Conservation (phyloP, 495 filamentous ascomycete genomes). For the Trichoderma orchidacearum region DNA sequence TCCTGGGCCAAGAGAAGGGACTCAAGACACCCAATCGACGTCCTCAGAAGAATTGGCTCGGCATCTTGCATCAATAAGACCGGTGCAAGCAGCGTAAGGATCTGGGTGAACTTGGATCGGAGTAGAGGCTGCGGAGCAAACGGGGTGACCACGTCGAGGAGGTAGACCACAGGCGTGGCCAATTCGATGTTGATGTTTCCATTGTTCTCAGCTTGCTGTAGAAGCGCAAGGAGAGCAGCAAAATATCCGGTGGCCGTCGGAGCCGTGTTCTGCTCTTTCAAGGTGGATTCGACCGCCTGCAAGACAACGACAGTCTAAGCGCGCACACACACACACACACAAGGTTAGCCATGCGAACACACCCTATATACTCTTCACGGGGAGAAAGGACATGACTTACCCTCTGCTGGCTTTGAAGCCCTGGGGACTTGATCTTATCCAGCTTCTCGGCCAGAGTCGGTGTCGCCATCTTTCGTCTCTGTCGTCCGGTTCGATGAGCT, state of each 20-base stretch:
- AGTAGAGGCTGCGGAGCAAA: constrained; percentile 74
- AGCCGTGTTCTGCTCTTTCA: constrained; percentile 71
- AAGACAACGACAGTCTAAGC: constrained; percentile 73
- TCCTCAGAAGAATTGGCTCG: constrained; percentile 72
- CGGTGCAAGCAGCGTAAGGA: constrained; percentile 74
- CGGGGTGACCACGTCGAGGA: constrained; percentile 80
- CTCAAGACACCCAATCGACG: constrained; percentile 89
- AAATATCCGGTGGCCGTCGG: constrained; percentile 85
- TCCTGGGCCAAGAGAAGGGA: constrained; percentile 81
- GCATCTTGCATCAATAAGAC: constrained; percentile 66
- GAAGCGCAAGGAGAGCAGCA: constrained; percentile 82
- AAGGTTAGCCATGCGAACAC: not conserved
- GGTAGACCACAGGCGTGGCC: constrained; percentile 80
- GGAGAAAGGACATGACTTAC: constrained; percentile 28
- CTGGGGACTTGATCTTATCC: constrained; percentile 90
- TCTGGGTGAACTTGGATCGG: constrained; percentile 84
- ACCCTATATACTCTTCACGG: not conserved
- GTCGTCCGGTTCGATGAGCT: not conserved
- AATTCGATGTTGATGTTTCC: constrained; percentile 67
- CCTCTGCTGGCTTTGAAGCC: constrained; percentile 89
- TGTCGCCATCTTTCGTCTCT: constrained; percentile 17
- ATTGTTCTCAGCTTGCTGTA: constrained; percentile 57
- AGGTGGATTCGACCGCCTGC: constrained; percentile 80
- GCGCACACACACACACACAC: constrained; percentile 3
- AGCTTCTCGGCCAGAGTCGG: constrained; percentile 79